phyloP scores from a whole-genome alignment of 2,329 filamentous ascomycete species.

The Blumeriella jaapii region DNA sequence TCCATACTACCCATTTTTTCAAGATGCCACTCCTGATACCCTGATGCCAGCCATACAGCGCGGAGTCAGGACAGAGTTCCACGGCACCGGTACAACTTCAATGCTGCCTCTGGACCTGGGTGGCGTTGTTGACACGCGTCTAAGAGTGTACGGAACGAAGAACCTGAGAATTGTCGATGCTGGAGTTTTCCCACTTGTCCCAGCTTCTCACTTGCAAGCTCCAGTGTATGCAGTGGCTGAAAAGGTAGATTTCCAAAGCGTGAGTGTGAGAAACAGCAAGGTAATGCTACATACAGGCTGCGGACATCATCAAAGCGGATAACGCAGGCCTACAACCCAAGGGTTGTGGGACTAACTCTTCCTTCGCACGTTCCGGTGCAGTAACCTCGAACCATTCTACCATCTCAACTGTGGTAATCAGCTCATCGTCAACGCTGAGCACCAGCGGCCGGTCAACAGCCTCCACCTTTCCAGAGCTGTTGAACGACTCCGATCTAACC shows the following conservation, averaged over 20 bases:
- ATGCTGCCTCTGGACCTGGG: slow-evolving; percentile 19
- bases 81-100: slow-evolving; percentile 18
- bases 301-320: slow-evolving; percentile 20
- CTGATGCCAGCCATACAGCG: slow-evolving; percentile 14
- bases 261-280: neutral
- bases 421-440: neutral
- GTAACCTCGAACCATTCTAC: slow-evolving; percentile 4
- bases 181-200: slow-evolving; percentile 19
- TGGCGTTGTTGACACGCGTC: slow-evolving; percentile 20
- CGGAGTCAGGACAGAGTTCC: slow-evolving; percentile 19
- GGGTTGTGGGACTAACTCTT: slow-evolving; percentile 7
- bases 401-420: neutral
- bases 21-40: slow-evolving; percentile 12
- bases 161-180: slow-evolving; percentile 22
- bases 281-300: slow-evolving; percentile 12
- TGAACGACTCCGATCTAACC: neutral
- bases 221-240: slow-evolving; percentile 21
- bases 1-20: slow-evolving; percentile 18
- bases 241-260: slow-evolving; percentile 10
- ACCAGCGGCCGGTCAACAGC: neutral
- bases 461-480: slow-evolving; percentile 7
- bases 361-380: slow-evolving; percentile 3
- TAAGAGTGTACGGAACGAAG: slow-evolving; percentile 21
- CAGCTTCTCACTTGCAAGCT: slow-evolving; percentile 17
- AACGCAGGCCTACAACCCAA: slow-evolving; percentile 10